Evolutionary conservation across 208 protist species (phyloP).

Genomic region (Leishmania martiniquensis): DNA sequence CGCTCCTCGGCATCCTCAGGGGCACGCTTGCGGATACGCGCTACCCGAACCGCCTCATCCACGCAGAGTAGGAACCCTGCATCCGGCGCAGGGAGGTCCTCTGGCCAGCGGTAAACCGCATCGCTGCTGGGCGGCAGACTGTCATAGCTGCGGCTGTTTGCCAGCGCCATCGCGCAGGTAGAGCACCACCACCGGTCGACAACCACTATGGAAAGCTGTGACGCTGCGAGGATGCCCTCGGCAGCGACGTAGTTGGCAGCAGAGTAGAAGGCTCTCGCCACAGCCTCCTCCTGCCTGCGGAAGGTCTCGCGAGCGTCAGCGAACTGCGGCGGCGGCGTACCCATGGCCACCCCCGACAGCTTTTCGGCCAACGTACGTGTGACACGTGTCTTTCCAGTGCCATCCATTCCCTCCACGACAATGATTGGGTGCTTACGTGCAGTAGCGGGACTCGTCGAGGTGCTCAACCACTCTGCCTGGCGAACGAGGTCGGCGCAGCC

Average conservation of each 20-base stretch:
- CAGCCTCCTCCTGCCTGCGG: conserved; percentile 37
- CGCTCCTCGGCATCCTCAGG: conserved; percentile 68
- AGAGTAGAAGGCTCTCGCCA: conserved; percentile 70
- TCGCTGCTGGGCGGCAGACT: conserved; percentile 38
- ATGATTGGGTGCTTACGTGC: conserved; percentile 37
- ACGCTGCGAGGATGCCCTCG: conserved; percentile 22
- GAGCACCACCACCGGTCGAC: conserved; percentile 85
- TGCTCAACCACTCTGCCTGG: conserved; percentile 6
- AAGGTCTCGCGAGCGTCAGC: conserved; percentile 45
- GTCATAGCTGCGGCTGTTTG: conserved; percentile 31
- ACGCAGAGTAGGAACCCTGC: conserved; percentile 50
- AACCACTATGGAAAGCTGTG: conserved; percentile 32
- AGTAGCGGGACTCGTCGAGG: neutral
- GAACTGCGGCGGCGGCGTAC: conserved; percentile 57
- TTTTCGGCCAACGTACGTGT: conserved; percentile 41
- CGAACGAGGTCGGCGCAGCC: conserved; percentile 46
- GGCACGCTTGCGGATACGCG: conserved; percentile 52
- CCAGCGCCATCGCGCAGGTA: conserved; percentile 79
- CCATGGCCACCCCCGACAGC: conserved; percentile 38
- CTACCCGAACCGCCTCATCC: conserved; percentile 58
- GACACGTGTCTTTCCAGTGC: conserved; percentile 68
- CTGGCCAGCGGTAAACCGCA: conserved; percentile 61
- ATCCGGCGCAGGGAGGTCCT: conserved; percentile 39
- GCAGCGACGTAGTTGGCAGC: conserved; percentile 76
- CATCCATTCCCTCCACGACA: conserved; percentile 73